phyloP scores from a whole-genome alignment of 805 yeast genomes.

The Martiniozyma abietophila region DNA sequence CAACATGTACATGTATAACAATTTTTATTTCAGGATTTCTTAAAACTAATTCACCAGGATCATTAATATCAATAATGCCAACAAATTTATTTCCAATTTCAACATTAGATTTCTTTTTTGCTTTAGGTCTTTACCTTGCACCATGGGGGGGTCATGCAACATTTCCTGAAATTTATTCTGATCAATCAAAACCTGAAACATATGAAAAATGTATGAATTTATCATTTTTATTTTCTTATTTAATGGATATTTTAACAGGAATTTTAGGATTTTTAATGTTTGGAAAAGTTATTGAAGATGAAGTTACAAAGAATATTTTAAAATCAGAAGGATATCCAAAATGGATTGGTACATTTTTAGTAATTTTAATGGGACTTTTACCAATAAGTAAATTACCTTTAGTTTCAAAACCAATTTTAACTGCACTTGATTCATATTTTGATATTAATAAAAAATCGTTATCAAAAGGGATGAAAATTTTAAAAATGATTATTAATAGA shows the following conservation, averaged over 20 bases:
- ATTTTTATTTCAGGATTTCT: slow-evolving; percentile 56
- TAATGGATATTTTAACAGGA: slow-evolving; percentile 57
- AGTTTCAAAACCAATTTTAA: slow-evolving; percentile 71
- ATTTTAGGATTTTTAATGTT: slow-evolving; percentile 56
- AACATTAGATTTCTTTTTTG: slow-evolving; percentile 41
- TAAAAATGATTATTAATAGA: too few relatives aligned
- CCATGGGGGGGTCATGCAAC: slow-evolving; percentile 85
- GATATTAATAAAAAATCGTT: too few relatives aligned
- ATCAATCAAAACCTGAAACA: slow-evolving; percentile 59
- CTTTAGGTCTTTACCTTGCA: slow-evolving; percentile 63
- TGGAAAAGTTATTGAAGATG: slow-evolving; percentile 40
- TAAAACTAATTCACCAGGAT: slow-evolving; percentile 62
- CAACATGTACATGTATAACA: slow-evolving; percentile 51
- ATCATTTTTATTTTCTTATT: slow-evolving; percentile 52
- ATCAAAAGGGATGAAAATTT: too few relatives aligned
- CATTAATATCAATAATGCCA: slow-evolving; percentile 52
- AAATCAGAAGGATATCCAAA: slow-evolving; percentile 36
- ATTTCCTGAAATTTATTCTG: slow-evolving; percentile 62
- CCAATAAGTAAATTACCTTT: slow-evolving; percentile 82
- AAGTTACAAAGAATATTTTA: slow-evolving; percentile 41
- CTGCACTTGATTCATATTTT: slow-evolving; percentile 44
- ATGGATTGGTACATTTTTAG: slow-evolving; percentile 41
- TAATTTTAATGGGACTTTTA: slow-evolving; percentile 65
- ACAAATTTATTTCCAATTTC: slow-evolving; percentile 60
- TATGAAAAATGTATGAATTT: slow-evolving; percentile 43